phyloP scores from a whole-genome alignment of 1,284 basidiomycete genomes.

The Fomes fomentarius region DNA sequence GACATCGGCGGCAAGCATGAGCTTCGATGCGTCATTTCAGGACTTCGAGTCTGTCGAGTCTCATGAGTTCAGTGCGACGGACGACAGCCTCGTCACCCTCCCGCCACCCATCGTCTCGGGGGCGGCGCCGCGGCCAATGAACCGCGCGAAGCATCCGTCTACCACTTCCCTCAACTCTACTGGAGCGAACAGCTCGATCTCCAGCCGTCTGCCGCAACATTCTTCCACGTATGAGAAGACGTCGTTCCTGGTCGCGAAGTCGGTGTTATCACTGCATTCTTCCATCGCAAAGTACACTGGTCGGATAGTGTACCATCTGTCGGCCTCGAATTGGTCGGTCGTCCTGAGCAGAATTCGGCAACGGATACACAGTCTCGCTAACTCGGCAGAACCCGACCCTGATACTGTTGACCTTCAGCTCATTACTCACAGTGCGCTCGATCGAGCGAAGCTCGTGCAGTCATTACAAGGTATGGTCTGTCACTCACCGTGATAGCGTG shows the following conservation, averaged over 20 bases:
- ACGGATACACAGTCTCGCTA: conserved; percentile 71
- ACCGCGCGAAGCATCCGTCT: conserved; percentile 37
- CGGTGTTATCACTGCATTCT: conserved; percentile 57
- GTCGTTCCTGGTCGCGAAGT: conserved; percentile 62
- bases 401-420: conserved; percentile 79
- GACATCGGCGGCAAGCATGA: conserved; percentile 63
- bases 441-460: conserved; percentile 63
- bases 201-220: conserved; percentile 40
- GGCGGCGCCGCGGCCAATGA: conserved; percentile 23
- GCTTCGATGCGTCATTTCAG: conserved; percentile 68
- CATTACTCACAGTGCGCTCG: conserved; percentile 73
- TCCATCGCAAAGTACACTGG: conserved; percentile 73
- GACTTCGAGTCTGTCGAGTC: conserved; percentile 67
- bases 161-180: conserved; percentile 48
- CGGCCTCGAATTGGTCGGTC: conserved; percentile 88
- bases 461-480: conserved; percentile 61
- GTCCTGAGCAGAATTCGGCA: conserved; percentile 76
- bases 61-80: conserved; percentile 32
- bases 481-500: conserved; percentile 7
- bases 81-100: conserved; percentile 7
- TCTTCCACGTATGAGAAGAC: conserved; percentile 68
- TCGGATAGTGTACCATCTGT: conserved; percentile 86
- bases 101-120: conserved; percentile 23
- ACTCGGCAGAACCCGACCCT: conserved; percentile 52
- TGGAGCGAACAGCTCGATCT: conserved; percentile 39